Evolutionary conservation across 108 stramenopile genomes (phyloP).

Genomic region (Pelagomonas calceolata): DNA sequence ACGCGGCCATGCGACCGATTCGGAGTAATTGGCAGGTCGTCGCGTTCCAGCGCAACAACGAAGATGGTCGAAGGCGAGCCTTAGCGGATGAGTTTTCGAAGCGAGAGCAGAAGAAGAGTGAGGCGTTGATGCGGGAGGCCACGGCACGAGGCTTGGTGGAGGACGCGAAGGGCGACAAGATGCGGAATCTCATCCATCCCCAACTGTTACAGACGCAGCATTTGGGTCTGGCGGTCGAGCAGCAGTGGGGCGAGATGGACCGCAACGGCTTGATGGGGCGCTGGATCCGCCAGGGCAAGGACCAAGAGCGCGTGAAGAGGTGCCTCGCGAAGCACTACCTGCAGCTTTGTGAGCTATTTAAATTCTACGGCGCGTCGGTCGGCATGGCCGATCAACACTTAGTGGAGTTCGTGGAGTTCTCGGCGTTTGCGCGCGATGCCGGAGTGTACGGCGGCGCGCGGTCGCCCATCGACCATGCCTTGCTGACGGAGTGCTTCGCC

Average conservation of each 20-base stretch:
- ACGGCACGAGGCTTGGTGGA: no score
- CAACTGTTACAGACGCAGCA: background rate
- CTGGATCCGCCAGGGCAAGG: background rate
- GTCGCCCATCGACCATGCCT: background rate
- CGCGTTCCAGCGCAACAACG: background rate
- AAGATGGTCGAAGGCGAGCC: background rate
- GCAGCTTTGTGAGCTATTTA: background rate
- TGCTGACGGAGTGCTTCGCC: background rate
- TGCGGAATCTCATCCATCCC: background rate
- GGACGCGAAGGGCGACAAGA: background rate
- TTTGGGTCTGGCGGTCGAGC: background rate
- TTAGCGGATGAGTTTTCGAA: background rate
- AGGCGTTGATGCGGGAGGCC: no score
- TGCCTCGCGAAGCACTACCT: background rate
- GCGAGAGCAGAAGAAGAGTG: background rate
- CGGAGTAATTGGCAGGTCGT: background rate
- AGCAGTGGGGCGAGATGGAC: background rate
- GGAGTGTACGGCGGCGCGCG: background rate
- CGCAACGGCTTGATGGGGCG: background rate
- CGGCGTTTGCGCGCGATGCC: background rate
- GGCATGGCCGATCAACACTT: background rate
- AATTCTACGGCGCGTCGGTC: background rate
- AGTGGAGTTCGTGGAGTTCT: background rate
- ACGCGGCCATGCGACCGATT: background rate
- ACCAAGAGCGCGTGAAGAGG: background rate